phyloP scores from a whole-genome alignment of 164 flowering plant genomes.

The Macadamia integrifolia region DNA sequence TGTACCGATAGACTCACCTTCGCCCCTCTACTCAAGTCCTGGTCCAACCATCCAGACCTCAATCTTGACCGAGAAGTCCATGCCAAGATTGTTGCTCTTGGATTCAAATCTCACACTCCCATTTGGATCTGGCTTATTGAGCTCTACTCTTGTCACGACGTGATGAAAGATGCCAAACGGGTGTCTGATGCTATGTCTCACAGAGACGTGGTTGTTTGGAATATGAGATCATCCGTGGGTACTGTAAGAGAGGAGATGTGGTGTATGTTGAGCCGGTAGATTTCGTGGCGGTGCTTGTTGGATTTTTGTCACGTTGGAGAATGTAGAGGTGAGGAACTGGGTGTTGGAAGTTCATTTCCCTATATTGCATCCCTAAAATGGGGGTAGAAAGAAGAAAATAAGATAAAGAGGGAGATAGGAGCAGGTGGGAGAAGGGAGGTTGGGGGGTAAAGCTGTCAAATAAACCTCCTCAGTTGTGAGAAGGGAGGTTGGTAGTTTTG shows the following conservation, averaged over 20 bases:
- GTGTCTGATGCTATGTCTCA: slow-evolving; percentile 64
- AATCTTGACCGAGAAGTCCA: slow-evolving; percentile 45
- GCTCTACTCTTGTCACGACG: slow-evolving; percentile 35
- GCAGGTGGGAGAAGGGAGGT: no score
- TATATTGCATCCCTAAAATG: no score
- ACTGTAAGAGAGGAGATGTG: slow-evolving; percentile 51
- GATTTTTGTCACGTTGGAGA: no score
- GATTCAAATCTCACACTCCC: slow-evolving; percentile 39
- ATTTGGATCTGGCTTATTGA: slow-evolving; percentile 61
- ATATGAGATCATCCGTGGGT: slow-evolving; percentile 68
- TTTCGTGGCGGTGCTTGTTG: no score
- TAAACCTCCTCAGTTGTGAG: no score
- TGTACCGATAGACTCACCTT: slow-evolving; percentile 71
- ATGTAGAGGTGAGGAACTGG: no score
- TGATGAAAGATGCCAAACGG: slow-evolving; percentile 53
- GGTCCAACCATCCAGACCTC: slow-evolving; percentile 34
- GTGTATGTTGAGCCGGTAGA: no score
- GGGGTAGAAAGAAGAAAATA: no score
- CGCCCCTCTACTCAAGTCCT: slow-evolving; percentile 69
- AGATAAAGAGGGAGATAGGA: no score
- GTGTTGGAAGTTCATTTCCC: no score
- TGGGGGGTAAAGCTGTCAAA: no score
- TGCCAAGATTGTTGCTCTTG: slow-evolving; percentile 35
- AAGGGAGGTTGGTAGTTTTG: no score
- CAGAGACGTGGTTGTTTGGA: slow-evolving; percentile 63